Evolutionary conservation across 257 asterid genomes (phyloP).

Genomic region (Gentiana dahurica): DNA sequence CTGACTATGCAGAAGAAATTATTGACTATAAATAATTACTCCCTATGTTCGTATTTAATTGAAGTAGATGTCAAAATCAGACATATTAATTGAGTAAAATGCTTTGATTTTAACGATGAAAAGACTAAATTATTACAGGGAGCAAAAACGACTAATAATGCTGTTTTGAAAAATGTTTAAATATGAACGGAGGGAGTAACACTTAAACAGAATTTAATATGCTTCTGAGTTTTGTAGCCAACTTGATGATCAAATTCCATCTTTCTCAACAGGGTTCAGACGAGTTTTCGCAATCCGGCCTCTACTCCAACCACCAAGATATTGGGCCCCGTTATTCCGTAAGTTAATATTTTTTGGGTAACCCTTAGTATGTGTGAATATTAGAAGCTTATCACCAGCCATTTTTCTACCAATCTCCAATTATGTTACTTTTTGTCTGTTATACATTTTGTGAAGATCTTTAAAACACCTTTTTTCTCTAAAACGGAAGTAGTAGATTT

Average conservation of each 20-base stretch:
- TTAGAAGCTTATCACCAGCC: neutral
- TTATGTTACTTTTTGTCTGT: neutral
- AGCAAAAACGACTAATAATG: too few species aligned
- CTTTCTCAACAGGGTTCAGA: slow-evolving; percentile 65
- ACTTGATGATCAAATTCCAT: neutral
- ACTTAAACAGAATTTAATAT: slow-evolving; percentile 9
- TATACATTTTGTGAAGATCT: too few species aligned
- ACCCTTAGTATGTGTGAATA: too few species aligned
- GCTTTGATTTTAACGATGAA: too few species aligned
- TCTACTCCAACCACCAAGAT: slow-evolving; percentile 96
- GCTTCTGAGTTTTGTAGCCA: neutral
- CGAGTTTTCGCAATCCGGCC: slow-evolving; percentile 95
- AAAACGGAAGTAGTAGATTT: too few species aligned
- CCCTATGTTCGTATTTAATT: too few species aligned
- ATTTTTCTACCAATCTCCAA: neutral
- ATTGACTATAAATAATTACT: too few species aligned
- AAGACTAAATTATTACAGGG: too few species aligned
- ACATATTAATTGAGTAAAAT: too few species aligned
- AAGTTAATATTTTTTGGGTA: slow-evolving; percentile 22
- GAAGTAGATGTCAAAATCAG: too few species aligned
- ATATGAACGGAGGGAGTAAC: slow-evolving; percentile 1
- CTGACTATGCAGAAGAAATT: too few species aligned
- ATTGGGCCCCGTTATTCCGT: slow-evolving; percentile 95
- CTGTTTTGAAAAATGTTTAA: too few species aligned
- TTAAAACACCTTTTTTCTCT: neutral